phyloP scores from a whole-genome alignment of 1,284 basidiomycete species.

The Naganishia albida region DNA sequence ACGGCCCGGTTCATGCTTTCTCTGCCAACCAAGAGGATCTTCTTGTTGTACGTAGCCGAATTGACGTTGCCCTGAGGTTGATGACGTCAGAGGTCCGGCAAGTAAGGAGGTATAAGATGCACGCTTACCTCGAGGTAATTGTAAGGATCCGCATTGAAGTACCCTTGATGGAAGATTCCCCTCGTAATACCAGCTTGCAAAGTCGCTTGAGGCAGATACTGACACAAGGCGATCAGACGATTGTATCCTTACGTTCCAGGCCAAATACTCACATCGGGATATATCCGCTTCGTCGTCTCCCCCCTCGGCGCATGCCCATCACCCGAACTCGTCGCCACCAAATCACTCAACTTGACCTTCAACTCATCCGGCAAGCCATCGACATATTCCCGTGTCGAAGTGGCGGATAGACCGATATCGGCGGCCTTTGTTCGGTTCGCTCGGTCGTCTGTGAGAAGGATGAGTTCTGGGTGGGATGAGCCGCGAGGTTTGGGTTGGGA shows the following conservation, averaged over 20 bases:
- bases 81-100: not conserved
- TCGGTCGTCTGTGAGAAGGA: conserved; percentile 86
- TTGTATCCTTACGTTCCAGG: not conserved
- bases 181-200: conserved; percentile 82
- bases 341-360: conserved; percentile 67
- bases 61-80: conserved; percentile 71
- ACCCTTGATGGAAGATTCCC: conserved; percentile 82
- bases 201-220: conserved; percentile 78
- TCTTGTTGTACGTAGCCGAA: conserved; percentile 70
- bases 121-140: conserved; percentile 83
- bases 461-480: conserved; percentile 61
- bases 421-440: conserved; percentile 78
- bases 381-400: conserved; percentile 75
- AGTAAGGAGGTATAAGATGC: not conserved
- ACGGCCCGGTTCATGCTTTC: conserved; percentile 95
- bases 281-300: conserved; percentile 62
- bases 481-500: conserved; percentile 57
- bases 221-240: conserved; percentile 25
- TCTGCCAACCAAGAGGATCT: conserved; percentile 81
- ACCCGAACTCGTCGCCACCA: conserved; percentile 68
- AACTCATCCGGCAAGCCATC: conserved; percentile 65
- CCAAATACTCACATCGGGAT: conserved; percentile 67
- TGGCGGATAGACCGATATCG: conserved; percentile 65
- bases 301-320: conserved; percentile 57
- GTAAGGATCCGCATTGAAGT: conserved; percentile 93